Base-by-base conservation (phyloP, 352 stramenopile species). In the Globisporangium perplexum region DNA sequence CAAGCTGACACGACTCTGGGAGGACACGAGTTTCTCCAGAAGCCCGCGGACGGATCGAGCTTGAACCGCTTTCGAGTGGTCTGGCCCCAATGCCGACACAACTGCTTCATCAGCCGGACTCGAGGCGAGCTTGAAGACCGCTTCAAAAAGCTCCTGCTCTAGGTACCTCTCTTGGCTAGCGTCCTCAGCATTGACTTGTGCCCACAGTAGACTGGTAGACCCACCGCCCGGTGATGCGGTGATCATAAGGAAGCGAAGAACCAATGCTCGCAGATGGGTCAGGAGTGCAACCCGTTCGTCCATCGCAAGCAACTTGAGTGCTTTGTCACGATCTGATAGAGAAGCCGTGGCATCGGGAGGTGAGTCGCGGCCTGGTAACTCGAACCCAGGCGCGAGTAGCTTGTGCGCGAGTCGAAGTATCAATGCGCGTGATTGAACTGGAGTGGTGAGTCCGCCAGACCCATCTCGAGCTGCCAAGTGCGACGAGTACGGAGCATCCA, bases 61-160 rank as follows among this genome's bases (percentile, higher is more conserved):
- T 42, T 65, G 74, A 42, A 78, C 45, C 10, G 68, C 71, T 11
- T 47, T 46, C 62, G 76, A 72, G 52, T 53, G 46, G 39, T 72
- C 68, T 22, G 58, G 50, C 24, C 71, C 70, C 6, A 83, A 44
- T 0, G 47, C 18, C 8, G 57, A 36, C 4, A 20, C 49, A 12
- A 72, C 30, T 12, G 48, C 39, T 12, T 60, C 59, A 22, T 57
- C 50, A 7, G 44, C 47, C 15, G 50, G 48, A 22, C 41, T 55
- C 15, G 72, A 69, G 3, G 72, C 68, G 24, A 69, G 36, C 24
- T 50, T 26, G 10, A 83, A 63, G 17, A 82, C 48, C 22, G 47
- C 26, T 14, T 73, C 60, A 8, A 56, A 55, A 4, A 54, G 41
- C 15, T 22, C 11, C 24, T n/a, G 14, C 1, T 47, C 12, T 6